Evolutionary conservation across 2,329 filamentous ascomycete species (phyloP).

Genomic region (Stromatinia cepivora): DNA sequence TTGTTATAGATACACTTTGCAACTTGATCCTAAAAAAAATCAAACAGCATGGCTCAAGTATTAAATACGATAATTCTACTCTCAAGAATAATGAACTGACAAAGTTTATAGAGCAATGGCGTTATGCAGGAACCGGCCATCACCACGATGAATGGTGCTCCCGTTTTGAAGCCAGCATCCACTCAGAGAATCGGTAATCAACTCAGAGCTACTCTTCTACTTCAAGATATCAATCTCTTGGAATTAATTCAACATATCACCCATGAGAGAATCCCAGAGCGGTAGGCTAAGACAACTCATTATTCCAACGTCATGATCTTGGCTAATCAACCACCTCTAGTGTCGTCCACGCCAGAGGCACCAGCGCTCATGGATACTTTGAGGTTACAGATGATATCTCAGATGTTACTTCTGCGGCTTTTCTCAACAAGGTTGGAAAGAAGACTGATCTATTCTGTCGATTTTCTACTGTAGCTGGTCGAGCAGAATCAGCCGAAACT

Average conservation of each 20-base stretch:
- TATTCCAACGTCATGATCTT: not conserved
- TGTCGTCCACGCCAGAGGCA: slow-evolving; percentile 8
- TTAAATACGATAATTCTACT: not conserved
- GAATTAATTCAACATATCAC: slow-evolving; percentile 14
- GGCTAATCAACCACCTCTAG: not conserved
- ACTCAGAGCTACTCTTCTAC: not conserved
- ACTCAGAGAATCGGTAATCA: slow-evolving; percentile 20
- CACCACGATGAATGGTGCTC: slow-evolving; percentile 14
- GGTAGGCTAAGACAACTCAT: not conserved
- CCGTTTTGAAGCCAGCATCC: not conserved
- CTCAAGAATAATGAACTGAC: not conserved
- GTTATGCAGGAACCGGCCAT: not conserved
- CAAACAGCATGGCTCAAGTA: slow-evolving; percentile 7
- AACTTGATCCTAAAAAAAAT: not conserved
- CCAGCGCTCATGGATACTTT: not conserved
- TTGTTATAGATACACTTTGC: no score
- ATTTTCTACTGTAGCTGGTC: slow-evolving; percentile 52
- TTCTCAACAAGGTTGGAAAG: not conserved
- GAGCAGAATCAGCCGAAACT: slow-evolving; percentile 48
- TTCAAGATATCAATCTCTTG: slow-evolving; percentile 21
- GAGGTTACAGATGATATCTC: slow-evolving; percentile 3
- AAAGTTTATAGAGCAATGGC: not conserved
- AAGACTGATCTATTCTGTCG: slow-evolving; percentile 45
- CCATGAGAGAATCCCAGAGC: not conserved
- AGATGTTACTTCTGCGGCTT: not conserved